Evolutionary conservation across 257 asterid species (phyloP), one percentile per base, ranked within the genome.

Genomic region (Phtheirospermum japonicum): DNA sequence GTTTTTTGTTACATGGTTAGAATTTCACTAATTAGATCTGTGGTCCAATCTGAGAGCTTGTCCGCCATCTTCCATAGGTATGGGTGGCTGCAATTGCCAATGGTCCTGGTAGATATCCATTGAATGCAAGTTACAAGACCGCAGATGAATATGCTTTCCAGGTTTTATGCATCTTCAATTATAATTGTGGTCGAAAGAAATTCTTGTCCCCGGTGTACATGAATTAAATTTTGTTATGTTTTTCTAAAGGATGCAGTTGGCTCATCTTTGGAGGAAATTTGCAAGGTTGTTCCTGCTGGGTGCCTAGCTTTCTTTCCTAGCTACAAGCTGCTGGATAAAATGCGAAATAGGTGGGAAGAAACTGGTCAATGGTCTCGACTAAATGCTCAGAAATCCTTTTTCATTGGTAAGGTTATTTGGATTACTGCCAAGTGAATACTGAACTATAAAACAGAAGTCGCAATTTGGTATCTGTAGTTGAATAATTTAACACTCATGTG

Each of bases 251-350:
- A 93, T 74, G 74, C 87, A 10, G 78, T 93, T 61, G 99, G 99
- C 52, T 65, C 75, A 69, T 89, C 96, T 59, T 61, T 93, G 71
- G 99, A 89, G 74, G 94, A 87, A 73, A 93, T 89, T 67, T 93
- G 90, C 83, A 80, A 77, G 70, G 73, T 78, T 62, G 94, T 87
- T 78, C 96, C 96, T 11, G 96, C 88, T 63, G 99, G 99, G 63
- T 89, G 97, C 84, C 84, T 93, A 16, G 87, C 85, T 59, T 89
- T 93, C 79, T 93, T 93, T 69, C 99, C 99, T 66, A 93, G 99
- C 79, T 93, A 93, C 82, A 93, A 89, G 76, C 78, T 89, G 73
- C 79, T 93, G 80, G 96, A 87, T 71, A 93, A 87, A 78, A 45
- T 93, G 48, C 72, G 92, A 80, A 79, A 71, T 45, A 88, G 99